phyloP scores from a whole-genome alignment of 2,329 filamentous ascomycete genomes.

The Ophiocordyceps robertsii region DNA sequence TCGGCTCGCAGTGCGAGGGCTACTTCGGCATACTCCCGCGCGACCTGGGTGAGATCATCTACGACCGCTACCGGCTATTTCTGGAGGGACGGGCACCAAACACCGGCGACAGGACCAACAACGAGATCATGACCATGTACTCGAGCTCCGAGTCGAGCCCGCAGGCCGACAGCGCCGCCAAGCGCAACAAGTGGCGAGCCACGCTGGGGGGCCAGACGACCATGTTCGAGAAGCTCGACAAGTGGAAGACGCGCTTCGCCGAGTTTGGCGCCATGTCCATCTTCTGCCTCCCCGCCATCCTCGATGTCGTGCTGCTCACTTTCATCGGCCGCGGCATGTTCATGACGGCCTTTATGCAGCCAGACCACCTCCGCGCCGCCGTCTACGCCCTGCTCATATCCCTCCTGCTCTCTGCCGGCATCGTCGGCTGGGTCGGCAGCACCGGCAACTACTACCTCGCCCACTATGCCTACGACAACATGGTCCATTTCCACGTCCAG shows the following conservation, averaged over 20 bases:
- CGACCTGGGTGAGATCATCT: conserved; percentile 29
- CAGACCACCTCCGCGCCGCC: conserved; percentile 37
- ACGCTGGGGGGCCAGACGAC: neutral
- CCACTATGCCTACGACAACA: conserved; percentile 23
- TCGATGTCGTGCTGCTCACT: conserved; percentile 46
- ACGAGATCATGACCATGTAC: conserved; percentile 21
- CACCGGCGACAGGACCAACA: conserved; percentile 8
- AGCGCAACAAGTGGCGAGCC: neutral
- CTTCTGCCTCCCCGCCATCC: conserved; percentile 47
- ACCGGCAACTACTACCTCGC: conserved; percentile 48
- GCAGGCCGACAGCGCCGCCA: neutral
- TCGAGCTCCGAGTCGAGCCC: conserved; percentile 11
- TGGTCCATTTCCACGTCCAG: conserved; percentile 27
- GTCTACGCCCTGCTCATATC: conserved; percentile 42
- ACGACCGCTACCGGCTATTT: conserved; percentile 15
- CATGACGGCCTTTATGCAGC: conserved; percentile 41
- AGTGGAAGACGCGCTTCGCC: conserved; percentile 17
- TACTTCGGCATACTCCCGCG: conserved; percentile 45
- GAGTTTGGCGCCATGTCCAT: conserved; percentile 44
- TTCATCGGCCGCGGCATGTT: conserved; percentile 47
- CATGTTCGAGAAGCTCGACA: conserved; percentile 4
- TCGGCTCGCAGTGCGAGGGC: conserved; percentile 48
- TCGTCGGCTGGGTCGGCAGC: conserved; percentile 50
- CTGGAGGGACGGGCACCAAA: conserved; percentile 13
- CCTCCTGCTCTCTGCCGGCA: conserved; percentile 43